These are phyloP conservation scores for Gynandropsis gynandra DNA, from an alignment of 345 rosid species.

Conservation along the genomic window DNA sequence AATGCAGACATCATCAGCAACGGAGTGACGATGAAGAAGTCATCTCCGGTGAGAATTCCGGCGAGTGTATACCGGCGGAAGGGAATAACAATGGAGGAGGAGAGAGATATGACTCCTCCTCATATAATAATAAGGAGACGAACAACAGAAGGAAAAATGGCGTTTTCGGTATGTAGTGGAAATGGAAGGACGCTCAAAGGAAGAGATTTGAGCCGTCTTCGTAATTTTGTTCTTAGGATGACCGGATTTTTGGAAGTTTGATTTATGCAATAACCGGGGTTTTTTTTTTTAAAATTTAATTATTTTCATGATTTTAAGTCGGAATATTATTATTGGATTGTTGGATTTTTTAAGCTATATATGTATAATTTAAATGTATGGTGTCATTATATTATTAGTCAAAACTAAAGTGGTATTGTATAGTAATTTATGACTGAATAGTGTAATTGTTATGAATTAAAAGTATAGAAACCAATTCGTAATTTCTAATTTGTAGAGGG, in stretches of 20 bases:
- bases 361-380: too few species aligned
- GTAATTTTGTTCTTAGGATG: constrained; percentile 72
- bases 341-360: too few species aligned
- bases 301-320: too few species aligned
- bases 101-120: constrained; percentile 42
- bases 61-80: constrained; percentile 23
- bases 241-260: constrained; percentile 83
- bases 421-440: too few species aligned
- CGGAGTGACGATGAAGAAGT: constrained; percentile 23
- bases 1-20: background rate
- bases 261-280: constrained; percentile 13
- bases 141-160: constrained; percentile 52
- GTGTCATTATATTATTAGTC: too few species aligned
- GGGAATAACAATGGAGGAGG: constrained; percentile 23
- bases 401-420: too few species aligned
- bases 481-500: too few species aligned
- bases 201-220: constrained; percentile 61
- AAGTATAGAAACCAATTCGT: too few species aligned
- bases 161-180: constrained; percentile 58
- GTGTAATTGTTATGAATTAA: too few species aligned
- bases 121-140: constrained; percentile 46
- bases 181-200: constrained; percentile 77
- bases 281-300: constrained; percentile 16
- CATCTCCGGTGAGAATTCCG: constrained; percentile 30
- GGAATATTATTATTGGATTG: too few species aligned